A percentile compares a stretch with the other conserved stretches of the same genome.
Evolutionary conservation across 768 basidiomycete species (phyloP).

Genomic region (Podaxis sp.): DNA sequence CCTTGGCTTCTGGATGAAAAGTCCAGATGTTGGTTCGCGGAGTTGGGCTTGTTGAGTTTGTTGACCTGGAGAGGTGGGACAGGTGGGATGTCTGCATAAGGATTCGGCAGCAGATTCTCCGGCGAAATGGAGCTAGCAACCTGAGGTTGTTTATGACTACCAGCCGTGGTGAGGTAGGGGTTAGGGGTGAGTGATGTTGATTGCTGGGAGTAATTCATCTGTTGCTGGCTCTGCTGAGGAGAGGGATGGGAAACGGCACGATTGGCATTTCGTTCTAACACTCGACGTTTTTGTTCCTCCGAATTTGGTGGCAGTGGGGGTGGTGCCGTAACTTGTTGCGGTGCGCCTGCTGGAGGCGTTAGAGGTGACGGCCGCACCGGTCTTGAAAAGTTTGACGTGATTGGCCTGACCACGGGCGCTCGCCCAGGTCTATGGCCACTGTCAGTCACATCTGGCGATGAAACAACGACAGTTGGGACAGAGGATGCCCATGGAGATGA

Average conservation of each 20-base stretch:
- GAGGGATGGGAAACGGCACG: conserved; percentile 32
- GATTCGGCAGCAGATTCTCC: background rate
- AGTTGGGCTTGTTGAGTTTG: background rate
- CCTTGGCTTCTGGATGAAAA: background rate
- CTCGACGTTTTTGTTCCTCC: conserved; percentile 45
- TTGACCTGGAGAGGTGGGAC: background rate
- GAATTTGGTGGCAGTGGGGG: conserved; percentile 33
- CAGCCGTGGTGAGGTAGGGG: background rate
- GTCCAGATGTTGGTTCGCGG: background rate
- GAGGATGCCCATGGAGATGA: background rate
- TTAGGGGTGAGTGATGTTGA: conserved; percentile 17
- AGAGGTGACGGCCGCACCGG: conserved; percentile 35
- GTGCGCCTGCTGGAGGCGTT: background rate
- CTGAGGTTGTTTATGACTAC: background rate
- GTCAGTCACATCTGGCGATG: conserved; percentile 33
- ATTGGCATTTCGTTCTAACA: conserved; percentile 60
- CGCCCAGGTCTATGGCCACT: conserved; percentile 26
- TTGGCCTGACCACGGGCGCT: conserved; percentile 43
- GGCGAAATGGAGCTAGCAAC: background rate
- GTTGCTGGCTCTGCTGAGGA: conserved; percentile 8
- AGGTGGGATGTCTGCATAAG: background rate
- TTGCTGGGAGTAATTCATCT: conserved; percentile 2
- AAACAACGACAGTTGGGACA: conserved; percentile 37
- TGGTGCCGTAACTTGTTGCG: conserved; percentile 19
- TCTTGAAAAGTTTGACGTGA: conserved; percentile 62